Percentiles rank a stretch among this genome's conserved stretches.
These are phyloP conservation scores for Ramaria sp. DNA, from an alignment of 768 basidiomycete genomes.

Conservation along the genomic window DNA sequence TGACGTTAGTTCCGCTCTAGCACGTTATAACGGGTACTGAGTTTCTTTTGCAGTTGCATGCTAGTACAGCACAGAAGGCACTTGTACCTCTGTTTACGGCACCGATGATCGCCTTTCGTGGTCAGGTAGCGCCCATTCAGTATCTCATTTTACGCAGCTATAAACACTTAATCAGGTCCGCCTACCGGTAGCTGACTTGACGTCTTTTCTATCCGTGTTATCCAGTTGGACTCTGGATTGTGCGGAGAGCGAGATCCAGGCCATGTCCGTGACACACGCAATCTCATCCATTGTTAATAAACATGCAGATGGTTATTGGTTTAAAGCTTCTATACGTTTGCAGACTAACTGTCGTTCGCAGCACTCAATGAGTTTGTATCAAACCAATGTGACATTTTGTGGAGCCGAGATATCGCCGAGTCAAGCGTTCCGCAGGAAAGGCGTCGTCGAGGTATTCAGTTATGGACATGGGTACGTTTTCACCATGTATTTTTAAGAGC, in stretches of 20 bases:
- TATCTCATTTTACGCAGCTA: not conserved
- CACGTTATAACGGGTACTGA: conserved; percentile 9
- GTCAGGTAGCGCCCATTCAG: conserved; percentile 36
- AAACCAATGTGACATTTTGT: conserved; percentile 35
- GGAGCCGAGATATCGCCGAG: conserved; percentile 36
- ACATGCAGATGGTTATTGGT: conserved; percentile 47
- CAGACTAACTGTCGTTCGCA: conserved; percentile 16
- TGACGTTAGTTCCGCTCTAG: conserved; percentile 26
- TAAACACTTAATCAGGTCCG: conserved; percentile 30
- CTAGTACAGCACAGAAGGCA: conserved; percentile 44
- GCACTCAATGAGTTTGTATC: conserved; percentile 38
- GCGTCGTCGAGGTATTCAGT: conserved; percentile 41
- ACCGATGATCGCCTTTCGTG: conserved; percentile 50
- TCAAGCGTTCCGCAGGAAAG: conserved; percentile 19
- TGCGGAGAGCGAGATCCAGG: conserved; percentile 22
- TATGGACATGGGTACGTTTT: conserved; percentile 59
- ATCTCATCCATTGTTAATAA: conserved; percentile 74
- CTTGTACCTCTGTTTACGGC: conserved; percentile 59
- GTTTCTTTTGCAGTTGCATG: conserved; percentile 26
- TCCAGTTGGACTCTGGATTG: conserved; percentile 51
- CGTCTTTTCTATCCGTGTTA: conserved; percentile 41
- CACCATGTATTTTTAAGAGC: not conserved
- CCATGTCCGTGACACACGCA: conserved; percentile 18
- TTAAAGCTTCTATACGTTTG: not conserved
- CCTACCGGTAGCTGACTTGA: conserved; percentile 38